phyloP scores from a whole-genome alignment of 2,329 filamentous ascomycete species.

The Dothiorella sarmentorum region DNA sequence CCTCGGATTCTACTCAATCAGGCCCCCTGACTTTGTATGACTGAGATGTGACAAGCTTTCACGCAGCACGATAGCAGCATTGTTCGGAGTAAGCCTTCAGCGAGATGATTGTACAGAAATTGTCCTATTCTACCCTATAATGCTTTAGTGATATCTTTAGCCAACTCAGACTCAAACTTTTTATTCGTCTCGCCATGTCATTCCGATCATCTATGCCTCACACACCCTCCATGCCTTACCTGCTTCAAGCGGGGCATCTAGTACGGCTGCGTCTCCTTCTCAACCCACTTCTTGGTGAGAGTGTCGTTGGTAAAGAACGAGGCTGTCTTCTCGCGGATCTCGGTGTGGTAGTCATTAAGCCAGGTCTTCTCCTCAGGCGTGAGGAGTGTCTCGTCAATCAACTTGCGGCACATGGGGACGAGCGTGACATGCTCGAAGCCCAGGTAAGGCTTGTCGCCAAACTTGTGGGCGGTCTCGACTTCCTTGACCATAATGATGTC shows the following conservation, averaged over 20 bases:
- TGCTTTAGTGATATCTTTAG: slow-evolving; percentile 7
- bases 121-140: background rate
- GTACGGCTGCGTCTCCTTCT: slow-evolving; percentile 75
- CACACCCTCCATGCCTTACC: background rate
- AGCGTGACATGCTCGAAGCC: slow-evolving; percentile 97
- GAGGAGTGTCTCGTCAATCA: slow-evolving; percentile 74
- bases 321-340: slow-evolving; percentile 79
- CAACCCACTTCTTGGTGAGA: slow-evolving; percentile 73
- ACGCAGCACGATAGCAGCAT: no score
- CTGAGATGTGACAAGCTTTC: no score
- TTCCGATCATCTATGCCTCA: background rate
- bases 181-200: no score
- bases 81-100: no score
- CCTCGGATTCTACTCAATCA: no score
- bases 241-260: slow-evolving; percentile 27
- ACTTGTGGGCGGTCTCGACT: slow-evolving; percentile 79
- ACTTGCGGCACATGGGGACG: slow-evolving; percentile 87
- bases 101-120: no score
- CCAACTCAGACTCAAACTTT: background rate
- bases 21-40: no score
- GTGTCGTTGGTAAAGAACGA: slow-evolving; percentile 70
- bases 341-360: slow-evolving; percentile 80
- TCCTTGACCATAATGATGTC: slow-evolving; percentile 87
- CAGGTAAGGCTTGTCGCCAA: slow-evolving; percentile 90
- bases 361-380: slow-evolving; percentile 74